Conservation (phyloP, 192 early-diverging fungal genomes). For the Coemansia sp. region DNA sequence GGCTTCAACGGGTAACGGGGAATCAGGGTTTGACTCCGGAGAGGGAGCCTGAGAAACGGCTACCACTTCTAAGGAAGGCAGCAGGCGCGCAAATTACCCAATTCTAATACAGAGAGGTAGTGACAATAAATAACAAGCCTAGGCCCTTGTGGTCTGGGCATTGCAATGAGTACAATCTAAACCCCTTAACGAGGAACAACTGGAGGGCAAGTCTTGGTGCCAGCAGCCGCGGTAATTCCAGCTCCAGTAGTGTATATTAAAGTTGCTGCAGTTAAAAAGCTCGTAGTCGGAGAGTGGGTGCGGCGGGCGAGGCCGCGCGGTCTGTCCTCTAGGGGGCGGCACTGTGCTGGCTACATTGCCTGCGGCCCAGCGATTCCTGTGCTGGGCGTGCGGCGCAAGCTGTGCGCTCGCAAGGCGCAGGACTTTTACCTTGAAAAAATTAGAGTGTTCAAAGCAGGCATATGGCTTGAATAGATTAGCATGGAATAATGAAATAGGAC, state of each 20-base stretch:
- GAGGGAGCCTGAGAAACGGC: too few species aligned
- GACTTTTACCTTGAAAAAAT: slow-evolving; percentile 66
- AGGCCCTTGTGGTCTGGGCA: too few species aligned
- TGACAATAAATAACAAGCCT: slow-evolving; percentile 55
- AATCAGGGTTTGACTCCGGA: slow-evolving; percentile 60
- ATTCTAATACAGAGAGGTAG: slow-evolving; percentile 57
- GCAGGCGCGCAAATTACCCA: slow-evolving; percentile 60
- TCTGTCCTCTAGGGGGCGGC: slow-evolving; percentile 26
- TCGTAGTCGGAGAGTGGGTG: slow-evolving; percentile 56
- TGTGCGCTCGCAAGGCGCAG: slow-evolving; percentile 19
- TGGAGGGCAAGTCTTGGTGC: slow-evolving; percentile 57
- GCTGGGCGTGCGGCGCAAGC: not conserved
- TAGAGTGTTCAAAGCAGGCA: slow-evolving; percentile 66
- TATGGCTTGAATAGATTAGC: slow-evolving; percentile 62
- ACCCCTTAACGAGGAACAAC: slow-evolving; percentile 53
- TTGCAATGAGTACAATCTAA: slow-evolving; percentile 55
- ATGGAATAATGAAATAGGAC: slow-evolving; percentile 72
- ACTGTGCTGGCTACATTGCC: slow-evolving; percentile 15
- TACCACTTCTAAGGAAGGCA: slow-evolving; percentile 63
- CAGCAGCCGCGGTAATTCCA: slow-evolving; percentile 57
- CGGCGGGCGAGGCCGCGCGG: slow-evolving; percentile 20
- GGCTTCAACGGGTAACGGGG: slow-evolving; percentile 75
- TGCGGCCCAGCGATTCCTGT: slow-evolving; percentile 30
- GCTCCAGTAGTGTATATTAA: slow-evolving; percentile 60
- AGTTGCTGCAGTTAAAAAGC: slow-evolving; percentile 63